Percentiles rank a stretch among this genome's conserved stretches.
Conservation (phyloP, 2,329 filamentous ascomycete species). For the Stachybotrys chartarum region DNA sequence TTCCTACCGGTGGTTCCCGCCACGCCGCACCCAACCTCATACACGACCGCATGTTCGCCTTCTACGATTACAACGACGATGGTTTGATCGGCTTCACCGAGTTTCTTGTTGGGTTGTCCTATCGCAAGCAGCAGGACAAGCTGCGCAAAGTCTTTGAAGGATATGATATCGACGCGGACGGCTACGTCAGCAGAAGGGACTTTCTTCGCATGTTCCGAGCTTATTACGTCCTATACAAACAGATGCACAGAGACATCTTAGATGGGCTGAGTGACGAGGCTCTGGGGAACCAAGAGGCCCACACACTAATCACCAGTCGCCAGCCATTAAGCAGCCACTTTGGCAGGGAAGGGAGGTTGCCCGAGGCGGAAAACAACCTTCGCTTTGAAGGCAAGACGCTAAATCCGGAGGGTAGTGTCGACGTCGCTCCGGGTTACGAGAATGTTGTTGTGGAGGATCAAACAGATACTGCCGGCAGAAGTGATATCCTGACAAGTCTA, state of each 20-base stretch:
- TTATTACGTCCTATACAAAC: constrained; percentile 84
- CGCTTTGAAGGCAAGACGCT: constrained; percentile 61
- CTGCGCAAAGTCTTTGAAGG: constrained; percentile 73
- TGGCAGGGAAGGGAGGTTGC: constrained; percentile 64
- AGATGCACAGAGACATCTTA: constrained; percentile 79
- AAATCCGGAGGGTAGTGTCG: constrained; percentile 55
- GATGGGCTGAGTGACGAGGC: constrained; percentile 72
- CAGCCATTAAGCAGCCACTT: constrained; percentile 71
- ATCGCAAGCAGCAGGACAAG: constrained; percentile 60
- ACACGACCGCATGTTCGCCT: constrained; percentile 93
- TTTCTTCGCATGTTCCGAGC: constrained; percentile 88
- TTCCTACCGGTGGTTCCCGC: constrained; percentile 73
- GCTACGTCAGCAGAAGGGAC: constrained; percentile 77
- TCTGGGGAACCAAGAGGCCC: constrained; percentile 66
- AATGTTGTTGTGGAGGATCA: constrained; percentile 53
- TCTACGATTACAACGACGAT: constrained; percentile 89
- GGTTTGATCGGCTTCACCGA: constrained; percentile 88
- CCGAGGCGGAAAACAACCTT: constrained; percentile 49
- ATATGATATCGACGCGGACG: constrained; percentile 86
- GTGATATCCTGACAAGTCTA: constrained; percentile 51
- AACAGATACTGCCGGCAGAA: constrained; percentile 52
- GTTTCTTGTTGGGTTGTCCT: constrained; percentile 77
- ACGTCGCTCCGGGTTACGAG: constrained; percentile 50
- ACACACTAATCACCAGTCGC: constrained; percentile 67
- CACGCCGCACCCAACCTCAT: constrained; percentile 80